Evolutionary conservation across 257 asterid genomes (phyloP).

Genomic region (Plectranthus barbatus): DNA sequence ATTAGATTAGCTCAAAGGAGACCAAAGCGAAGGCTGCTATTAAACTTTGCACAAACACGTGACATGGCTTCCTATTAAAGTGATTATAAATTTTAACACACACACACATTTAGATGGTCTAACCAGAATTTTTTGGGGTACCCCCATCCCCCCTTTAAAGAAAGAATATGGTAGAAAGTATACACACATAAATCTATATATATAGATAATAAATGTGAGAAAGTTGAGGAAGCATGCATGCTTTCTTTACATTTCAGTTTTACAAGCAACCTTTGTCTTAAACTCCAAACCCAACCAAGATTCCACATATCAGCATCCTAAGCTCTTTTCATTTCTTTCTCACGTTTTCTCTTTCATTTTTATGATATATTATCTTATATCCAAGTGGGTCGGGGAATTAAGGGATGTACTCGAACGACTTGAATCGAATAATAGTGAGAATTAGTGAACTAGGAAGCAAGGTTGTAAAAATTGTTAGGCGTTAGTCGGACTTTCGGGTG

Average conservation of each 20-base stretch:
- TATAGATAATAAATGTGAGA: not conserved
- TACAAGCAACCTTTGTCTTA: slow-evolving; percentile 10
- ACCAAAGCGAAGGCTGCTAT: slow-evolving; percentile 16
- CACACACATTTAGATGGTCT: not conserved
- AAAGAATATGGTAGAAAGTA: slow-evolving; percentile 6
- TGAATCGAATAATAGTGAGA: no score
- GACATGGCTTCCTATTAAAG: slow-evolving; percentile 24
- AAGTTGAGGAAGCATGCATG: slow-evolving; percentile 17
- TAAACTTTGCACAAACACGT: slow-evolving; percentile 26
- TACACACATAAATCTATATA: no score
- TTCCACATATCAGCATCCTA: slow-evolving; percentile 25
- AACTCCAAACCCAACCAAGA: slow-evolving; percentile 6
- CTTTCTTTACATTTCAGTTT: not conserved
- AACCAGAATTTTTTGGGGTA: slow-evolving; percentile 17
- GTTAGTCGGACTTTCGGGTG: no score
- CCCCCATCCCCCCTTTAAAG: slow-evolving; percentile 1
- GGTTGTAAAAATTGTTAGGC: no score
- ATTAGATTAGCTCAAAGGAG: slow-evolving; percentile 12
- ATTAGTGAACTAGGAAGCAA: no score
- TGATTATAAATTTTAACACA: not conserved
- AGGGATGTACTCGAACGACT: no score
- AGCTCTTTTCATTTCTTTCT: not conserved
- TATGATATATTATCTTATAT: no score
- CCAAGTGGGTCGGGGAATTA: no score
- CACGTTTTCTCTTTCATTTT: not conserved